Percentiles rank a stretch among this genome's conserved stretches.
Conservation (phyloP, 2,329 filamentous ascomycete genomes). For the Macrophomina phaseolina region DNA sequence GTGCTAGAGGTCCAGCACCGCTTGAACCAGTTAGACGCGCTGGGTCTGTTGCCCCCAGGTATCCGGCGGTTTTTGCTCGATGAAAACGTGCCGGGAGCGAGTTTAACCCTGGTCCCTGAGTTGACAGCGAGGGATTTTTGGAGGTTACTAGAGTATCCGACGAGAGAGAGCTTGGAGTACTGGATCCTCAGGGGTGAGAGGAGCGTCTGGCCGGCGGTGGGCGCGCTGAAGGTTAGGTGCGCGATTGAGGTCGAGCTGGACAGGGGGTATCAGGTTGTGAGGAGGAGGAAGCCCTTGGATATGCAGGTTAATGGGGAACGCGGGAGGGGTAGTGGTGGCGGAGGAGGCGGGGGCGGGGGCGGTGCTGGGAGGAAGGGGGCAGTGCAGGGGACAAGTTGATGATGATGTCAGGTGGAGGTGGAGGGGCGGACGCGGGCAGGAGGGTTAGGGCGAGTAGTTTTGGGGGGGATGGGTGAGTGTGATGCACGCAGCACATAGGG, state of each 20-base stretch:
- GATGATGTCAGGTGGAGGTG: neutral
- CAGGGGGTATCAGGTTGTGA: conserved; percentile 78
- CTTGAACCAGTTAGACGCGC: conserved; percentile 77
- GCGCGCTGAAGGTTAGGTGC: conserved; percentile 80
- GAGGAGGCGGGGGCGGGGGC: neutral
- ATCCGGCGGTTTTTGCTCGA: conserved; percentile 81
- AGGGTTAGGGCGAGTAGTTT: conserved; percentile 25
- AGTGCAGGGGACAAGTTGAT: neutral
- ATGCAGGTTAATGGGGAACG: conserved; percentile 39
- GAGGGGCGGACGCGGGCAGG: conserved; percentile 7
- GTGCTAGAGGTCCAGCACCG: conserved; percentile 81
- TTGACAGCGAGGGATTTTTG: conserved; percentile 75
- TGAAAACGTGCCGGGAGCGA: conserved; percentile 78
- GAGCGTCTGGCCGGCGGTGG: conserved; percentile 89
- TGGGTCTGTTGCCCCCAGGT: conserved; percentile 72
- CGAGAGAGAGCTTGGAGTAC: conserved; percentile 74
- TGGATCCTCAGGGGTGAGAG: conserved; percentile 87
- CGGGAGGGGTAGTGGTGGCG: neutral
- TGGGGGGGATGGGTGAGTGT: conserved; percentile 23
- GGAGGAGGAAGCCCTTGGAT: conserved; percentile 57
- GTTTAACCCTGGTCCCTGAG: conserved; percentile 81
- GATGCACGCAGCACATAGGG: neutral
- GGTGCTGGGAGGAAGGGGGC: neutral
- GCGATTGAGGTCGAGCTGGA: conserved; percentile 89
- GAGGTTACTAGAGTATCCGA: conserved; percentile 82